Evolutionary conservation across 108 stramenopile species (phyloP).

Genomic region (Fragilaria crotonensis): DNA sequence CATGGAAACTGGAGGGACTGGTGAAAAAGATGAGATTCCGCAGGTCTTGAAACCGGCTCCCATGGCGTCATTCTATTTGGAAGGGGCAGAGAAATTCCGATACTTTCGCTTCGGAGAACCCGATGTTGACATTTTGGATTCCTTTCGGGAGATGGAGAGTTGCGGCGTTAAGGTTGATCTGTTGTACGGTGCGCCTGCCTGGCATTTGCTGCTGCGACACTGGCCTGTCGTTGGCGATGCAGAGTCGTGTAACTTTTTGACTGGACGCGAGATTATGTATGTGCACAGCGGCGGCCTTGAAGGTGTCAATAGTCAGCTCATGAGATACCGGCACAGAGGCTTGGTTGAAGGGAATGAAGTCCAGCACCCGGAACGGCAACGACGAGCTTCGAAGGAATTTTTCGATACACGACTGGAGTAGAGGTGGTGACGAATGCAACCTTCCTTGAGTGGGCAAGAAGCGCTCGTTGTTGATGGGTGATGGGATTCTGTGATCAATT

Average conservation of each 20-base stretch:
- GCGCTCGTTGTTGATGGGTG: too few relatives aligned
- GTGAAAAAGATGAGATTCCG: conserved; percentile 45
- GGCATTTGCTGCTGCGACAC: conserved; percentile 63
- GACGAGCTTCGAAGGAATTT: neutral
- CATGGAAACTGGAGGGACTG: conserved; percentile 31
- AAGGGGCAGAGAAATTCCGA: conserved; percentile 5
- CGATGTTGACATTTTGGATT: conserved; percentile 37
- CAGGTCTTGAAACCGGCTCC: conserved; percentile 27
- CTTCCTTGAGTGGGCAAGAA: too few relatives aligned
- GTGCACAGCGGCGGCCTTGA: conserved; percentile 90
- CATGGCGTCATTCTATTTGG: neutral
- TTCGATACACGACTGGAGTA: too few relatives aligned
- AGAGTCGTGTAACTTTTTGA: conserved; percentile 17
- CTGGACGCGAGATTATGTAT: conserved; percentile 75
- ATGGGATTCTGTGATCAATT: too few relatives aligned
- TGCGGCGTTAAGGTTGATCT: conserved; percentile 56
- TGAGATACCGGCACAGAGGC: conserved; percentile 79
- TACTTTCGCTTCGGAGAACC: conserved; percentile 76
- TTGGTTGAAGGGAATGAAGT: conserved; percentile 44
- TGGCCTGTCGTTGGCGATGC: conserved; percentile 26
- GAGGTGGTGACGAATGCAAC: too few relatives aligned
- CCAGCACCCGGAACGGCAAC: conserved; percentile 19
- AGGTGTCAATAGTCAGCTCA: conserved; percentile 80
- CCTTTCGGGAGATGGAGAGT: conserved; percentile 61
- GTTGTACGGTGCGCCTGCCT: conserved; percentile 76